Evolutionary conservation across 2,329 filamentous ascomycete genomes (phyloP).

Genomic region (Ploettnerulaceae sp.): DNA sequence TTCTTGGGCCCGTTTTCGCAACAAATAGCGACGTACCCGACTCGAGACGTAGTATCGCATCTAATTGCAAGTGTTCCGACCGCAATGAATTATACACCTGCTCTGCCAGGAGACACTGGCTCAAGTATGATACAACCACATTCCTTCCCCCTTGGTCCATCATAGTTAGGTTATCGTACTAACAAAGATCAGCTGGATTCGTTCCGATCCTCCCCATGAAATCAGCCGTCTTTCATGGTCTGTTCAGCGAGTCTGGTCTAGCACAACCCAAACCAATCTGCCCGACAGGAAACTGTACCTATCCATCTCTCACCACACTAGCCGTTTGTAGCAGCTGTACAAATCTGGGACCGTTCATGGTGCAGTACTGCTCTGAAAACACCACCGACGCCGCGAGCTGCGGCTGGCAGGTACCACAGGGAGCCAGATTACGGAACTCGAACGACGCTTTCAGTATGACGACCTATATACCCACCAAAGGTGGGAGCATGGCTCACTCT

Average conservation of each 20-base stretch:
- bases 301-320: constrained; percentile 6
- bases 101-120: constrained; percentile 2
- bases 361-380: not conserved
- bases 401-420: constrained; percentile 6
- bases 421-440: not conserved
- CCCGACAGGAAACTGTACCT: constrained; percentile 7
- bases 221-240: constrained; percentile 6
- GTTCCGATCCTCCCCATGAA: constrained; percentile 9
- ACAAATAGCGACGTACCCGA: constrained; percentile 9
- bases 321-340: constrained; percentile 6
- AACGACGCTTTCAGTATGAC: constrained; percentile 8
- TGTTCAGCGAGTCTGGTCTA: constrained; percentile 3
- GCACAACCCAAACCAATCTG: not conserved
- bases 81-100: constrained; percentile 4
- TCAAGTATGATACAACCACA: not conserved
- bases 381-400: not conserved
- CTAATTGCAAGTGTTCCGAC: constrained; percentile 1
- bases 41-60: constrained; percentile 2
- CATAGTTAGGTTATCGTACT: no score
- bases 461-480: constrained; percentile 1
- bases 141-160: no score
- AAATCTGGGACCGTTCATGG: constrained; percentile 2
- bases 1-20: constrained; percentile 7
- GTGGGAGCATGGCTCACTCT: constrained; percentile 1
- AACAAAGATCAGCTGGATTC: constrained; percentile 1